Evolutionary conservation across 2,329 filamentous ascomycete genomes (phyloP), one percentile per base, ranked within the genome.

Genomic region (Fusarium illudens): DNA sequence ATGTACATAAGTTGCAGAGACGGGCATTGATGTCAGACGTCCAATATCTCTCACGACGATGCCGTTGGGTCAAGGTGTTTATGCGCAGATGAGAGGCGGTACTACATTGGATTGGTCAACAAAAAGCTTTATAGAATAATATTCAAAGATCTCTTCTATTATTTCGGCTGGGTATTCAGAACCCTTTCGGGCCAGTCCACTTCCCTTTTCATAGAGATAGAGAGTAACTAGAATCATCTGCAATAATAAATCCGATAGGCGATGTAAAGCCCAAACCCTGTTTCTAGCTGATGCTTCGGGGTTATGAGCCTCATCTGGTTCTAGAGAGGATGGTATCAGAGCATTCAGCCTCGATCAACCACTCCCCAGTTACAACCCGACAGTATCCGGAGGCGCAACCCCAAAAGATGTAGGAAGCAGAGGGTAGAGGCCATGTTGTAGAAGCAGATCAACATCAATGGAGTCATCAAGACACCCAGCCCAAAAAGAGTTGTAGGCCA

Each of bases 341-440:
- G n/a, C n/a, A n/a, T n/a, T n/a, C n/a, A n/a, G n/a, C n/a, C n/a
- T n/a, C n/a, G n/a, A n/a, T n/a, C 4, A 25, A 11, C 3, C 4
- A 19, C 30, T 5, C 1, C n/a, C 6, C 7, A 33, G 19, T 15
- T 64, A 60, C 10, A 49, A 48, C 0, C 60, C 49, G 10, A 53
- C 22, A 7, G 34, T 5, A 4, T 22, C 9, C 2, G 55, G 39
- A 1, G 64, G 53, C 0, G 50, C 29, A 4, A 53, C 39, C 1
- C 64, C 64, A 15, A 67, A 68, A 3, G 49, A 51, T 2, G 55
- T 48, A 1, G 65, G 65, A 4, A 67, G 51, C 0, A 67, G n/a
- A 13, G 65, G 65, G 4, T 55, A 55, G 3, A 67, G 5, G 4
- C 65, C 65, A 51, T 67, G 46, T 4, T 67, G 65, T 8, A 67